phyloP scores from a whole-genome alignment of 2,329 filamentous ascomycete species.

The Triangularia verruculosa region DNA sequence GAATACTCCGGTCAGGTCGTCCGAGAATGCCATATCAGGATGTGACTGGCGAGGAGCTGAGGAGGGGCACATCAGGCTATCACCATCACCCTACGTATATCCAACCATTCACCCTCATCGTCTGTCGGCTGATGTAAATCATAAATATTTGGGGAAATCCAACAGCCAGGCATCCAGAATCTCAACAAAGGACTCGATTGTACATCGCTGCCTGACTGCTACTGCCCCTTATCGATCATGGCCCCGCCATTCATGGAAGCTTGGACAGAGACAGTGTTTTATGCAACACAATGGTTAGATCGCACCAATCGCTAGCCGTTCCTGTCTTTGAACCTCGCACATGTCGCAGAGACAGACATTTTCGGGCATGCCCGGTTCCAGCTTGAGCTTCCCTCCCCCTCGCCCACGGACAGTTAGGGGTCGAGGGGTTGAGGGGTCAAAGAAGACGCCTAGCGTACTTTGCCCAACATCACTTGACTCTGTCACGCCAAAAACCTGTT shows the following conservation, averaged over 20 bases:
- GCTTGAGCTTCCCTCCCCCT: neutral
- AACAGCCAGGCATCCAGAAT: neutral
- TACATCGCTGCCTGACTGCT: neutral
- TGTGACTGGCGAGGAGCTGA: neutral
- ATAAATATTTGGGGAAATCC: neutral
- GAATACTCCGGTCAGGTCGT: neutral
- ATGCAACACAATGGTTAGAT: conserved; percentile 5
- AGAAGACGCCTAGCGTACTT: neutral
- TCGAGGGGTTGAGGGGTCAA: neutral
- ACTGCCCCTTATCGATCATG: neutral
- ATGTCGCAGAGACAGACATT: neutral
- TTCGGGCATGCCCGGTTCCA: neutral
- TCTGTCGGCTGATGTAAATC: neutral
- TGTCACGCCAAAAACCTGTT: neutral
- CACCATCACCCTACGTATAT: neutral
- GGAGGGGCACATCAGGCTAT: neutral
- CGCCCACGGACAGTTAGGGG: neutral
- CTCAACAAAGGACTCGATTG: neutral
- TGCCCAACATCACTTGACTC: neutral
- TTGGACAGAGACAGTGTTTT: conserved; percentile 2
- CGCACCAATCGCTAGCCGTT: conserved; percentile 2
- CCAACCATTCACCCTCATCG: neutral
- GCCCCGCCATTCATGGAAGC: neutral
- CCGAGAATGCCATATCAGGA: neutral
- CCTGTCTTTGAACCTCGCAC: neutral